phyloP scores from a whole-genome alignment of 2,329 filamentous ascomycete species.

The Cadophora sp. region DNA sequence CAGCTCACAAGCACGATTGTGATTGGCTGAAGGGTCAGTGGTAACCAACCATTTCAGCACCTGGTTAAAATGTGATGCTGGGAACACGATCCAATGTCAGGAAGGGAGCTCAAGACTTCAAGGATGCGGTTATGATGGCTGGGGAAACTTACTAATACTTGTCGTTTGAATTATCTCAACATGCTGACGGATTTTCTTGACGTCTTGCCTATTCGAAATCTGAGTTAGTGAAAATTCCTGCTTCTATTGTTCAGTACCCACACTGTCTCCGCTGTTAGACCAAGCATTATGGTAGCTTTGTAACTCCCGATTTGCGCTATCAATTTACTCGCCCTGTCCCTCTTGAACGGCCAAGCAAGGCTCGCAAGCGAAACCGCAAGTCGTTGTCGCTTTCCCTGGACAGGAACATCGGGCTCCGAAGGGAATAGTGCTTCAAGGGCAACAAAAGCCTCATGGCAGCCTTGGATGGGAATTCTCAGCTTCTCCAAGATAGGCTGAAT shows the following conservation, averaged over 20 bases:
- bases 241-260: neutral
- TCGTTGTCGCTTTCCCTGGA: constrained; percentile 1
- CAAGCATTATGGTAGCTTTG: constrained; percentile 5
- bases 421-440: neutral
- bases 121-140: neutral
- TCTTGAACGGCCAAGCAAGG: constrained; percentile 8
- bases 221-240: neutral
- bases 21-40: too few species aligned
- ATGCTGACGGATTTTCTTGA: neutral
- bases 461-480: neutral
- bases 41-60: neutral
- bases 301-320: constrained; percentile 4
- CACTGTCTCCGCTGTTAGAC: neutral
- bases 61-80: neutral
- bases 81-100: neutral
- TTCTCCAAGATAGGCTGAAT: neutral
- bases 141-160: neutral
- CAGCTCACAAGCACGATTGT: too few species aligned
- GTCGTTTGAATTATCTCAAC: neutral
- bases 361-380: neutral
- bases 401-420: neutral
- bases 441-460: neutral
- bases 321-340: constrained; percentile 2
- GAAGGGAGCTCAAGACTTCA: neutral
- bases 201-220: neutral